These are phyloP conservation scores for Nemania sp. DNA, from an alignment of 2,329 filamentous ascomycete genomes.

Conservation along the genomic window DNA sequence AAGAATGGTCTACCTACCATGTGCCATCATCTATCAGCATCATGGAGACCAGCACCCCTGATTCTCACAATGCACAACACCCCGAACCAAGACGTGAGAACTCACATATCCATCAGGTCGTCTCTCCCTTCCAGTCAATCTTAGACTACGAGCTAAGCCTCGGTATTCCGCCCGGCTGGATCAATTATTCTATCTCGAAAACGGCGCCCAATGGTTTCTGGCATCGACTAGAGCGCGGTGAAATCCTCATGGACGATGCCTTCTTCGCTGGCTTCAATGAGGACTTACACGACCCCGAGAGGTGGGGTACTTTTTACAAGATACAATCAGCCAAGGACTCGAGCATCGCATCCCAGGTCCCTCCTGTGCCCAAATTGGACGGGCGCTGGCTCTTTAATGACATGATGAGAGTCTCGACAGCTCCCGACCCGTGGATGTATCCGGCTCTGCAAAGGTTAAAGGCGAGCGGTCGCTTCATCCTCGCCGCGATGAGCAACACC, in stretches of 20 bases:
- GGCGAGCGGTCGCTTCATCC: constrained; percentile 65
- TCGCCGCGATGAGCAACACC: constrained; percentile 89
- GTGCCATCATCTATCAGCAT: neutral
- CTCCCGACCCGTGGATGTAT: constrained; percentile 84
- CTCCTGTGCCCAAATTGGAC: constrained; percentile 73
- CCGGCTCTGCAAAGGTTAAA: constrained; percentile 76
- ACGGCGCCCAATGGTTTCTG: constrained; percentile 80
- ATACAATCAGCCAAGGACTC: constrained; percentile 49
- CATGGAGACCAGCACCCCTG: neutral
- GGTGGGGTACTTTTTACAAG: constrained; percentile 72
- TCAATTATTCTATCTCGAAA: constrained; percentile 86
- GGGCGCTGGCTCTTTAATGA: constrained; percentile 81
- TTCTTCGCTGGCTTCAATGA: constrained; percentile 78
- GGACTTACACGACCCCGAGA: constrained; percentile 68
- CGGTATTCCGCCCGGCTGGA: constrained; percentile 82
- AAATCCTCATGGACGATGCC: constrained; percentile 71
- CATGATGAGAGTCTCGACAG: constrained; percentile 79
- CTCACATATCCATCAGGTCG: constrained; percentile 60
- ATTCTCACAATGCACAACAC: neutral
- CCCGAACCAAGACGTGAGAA: neutral
- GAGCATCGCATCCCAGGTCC: constrained; percentile 48
- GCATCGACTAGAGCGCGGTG: constrained; percentile 86
- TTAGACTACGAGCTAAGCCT: constrained; percentile 82
- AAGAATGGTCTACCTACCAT: neutral
- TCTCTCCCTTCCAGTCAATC: constrained; percentile 91